Percentiles rank a stretch among this genome's conserved stretches.
Conservation (phyloP, 2,329 filamentous ascomycete species). For the Exophiala spinifera region DNA sequence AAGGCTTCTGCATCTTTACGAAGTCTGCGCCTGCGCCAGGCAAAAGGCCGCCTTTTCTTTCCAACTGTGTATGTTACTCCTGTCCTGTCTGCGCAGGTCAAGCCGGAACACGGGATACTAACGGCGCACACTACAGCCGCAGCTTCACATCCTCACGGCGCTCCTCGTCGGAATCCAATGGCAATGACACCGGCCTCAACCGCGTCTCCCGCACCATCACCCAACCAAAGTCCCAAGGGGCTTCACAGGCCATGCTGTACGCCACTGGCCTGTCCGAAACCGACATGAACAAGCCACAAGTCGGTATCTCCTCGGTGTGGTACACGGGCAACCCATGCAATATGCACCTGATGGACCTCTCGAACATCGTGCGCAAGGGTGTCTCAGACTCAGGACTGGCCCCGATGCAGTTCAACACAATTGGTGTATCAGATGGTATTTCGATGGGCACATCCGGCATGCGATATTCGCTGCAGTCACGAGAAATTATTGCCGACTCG, state of each 20-base stretch:
- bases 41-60: constrained; percentile 5
- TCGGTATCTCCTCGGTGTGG: constrained; percentile 98
- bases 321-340: constrained; percentile 98
- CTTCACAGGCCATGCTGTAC: constrained; percentile 98
- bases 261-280: constrained; percentile 81
- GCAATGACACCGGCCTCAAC: constrained; percentile 58
- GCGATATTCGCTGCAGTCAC: constrained; percentile 89
- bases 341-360: constrained; percentile 94
- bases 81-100: not conserved
- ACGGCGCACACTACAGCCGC: constrained; percentile 4
- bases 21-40: constrained; percentile 22
- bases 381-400: constrained; percentile 75
- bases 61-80: constrained; percentile 5
- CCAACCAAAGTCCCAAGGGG: constrained; percentile 95
- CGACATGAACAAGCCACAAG: constrained; percentile 94
- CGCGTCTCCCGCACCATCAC: constrained; percentile 81
- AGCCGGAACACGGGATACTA: not conserved
- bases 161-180: constrained; percentile 19
- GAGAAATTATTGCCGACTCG: constrained; percentile 95
- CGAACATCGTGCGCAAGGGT: constrained; percentile 69
- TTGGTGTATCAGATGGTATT: constrained; percentile 95
- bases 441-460: constrained; percentile 98
- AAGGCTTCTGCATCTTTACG: constrained; percentile 18
- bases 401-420: constrained; percentile 98
- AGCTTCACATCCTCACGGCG: constrained; percentile 17